A percentile compares a stretch with the other conserved stretches of the same genome.
Evolutionary conservation across 805 yeast genomes (phyloP).

Genomic region (Saccharomycopsis sp.): DNA sequence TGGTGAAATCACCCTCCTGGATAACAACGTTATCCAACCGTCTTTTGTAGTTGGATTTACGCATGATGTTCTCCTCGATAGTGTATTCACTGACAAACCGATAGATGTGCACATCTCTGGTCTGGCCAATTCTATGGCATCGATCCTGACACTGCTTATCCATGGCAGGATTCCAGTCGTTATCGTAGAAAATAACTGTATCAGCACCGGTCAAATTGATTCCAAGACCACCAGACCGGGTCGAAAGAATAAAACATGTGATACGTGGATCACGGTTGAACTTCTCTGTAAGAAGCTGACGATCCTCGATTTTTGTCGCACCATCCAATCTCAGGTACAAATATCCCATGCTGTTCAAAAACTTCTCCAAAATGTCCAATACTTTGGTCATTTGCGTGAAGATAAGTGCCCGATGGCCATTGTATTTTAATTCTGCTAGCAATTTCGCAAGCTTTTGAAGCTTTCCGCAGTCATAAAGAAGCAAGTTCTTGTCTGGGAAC

Average conservation of each 20-base stretch:
- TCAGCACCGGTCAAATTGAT: slow-evolving; percentile 98
- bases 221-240: slow-evolving; percentile 98
- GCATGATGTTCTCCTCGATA: slow-evolving; percentile 88
- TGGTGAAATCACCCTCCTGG: slow-evolving; percentile 97
- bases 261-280: slow-evolving; percentile 82
- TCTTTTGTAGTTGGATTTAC: slow-evolving; percentile 90
- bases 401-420: slow-evolving; percentile 90
- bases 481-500: slow-evolving; percentile 87
- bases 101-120: slow-evolving; percentile 95
- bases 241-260: slow-evolving; percentile 86
- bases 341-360: slow-evolving; percentile 89
- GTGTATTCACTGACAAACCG: slow-evolving; percentile 94
- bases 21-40: slow-evolving; percentile 91
- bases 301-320: slow-evolving; percentile 93
- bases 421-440: slow-evolving; percentile 68
- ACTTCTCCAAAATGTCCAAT: slow-evolving; percentile 86
- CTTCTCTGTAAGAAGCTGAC: slow-evolving; percentile 88
- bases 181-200: slow-evolving; percentile 95
- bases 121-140: slow-evolving; percentile 98
- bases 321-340: slow-evolving; percentile 95
- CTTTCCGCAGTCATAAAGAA: slow-evolving; percentile 96
- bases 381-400: slow-evolving; percentile 99
- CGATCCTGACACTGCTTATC: slow-evolving; percentile 99
- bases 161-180: slow-evolving; percentile 99
- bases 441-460: slow-evolving; percentile 76